Conservation (phyloP, 1,284 basidiomycete species). For the Malassezia psittaci region DNA sequence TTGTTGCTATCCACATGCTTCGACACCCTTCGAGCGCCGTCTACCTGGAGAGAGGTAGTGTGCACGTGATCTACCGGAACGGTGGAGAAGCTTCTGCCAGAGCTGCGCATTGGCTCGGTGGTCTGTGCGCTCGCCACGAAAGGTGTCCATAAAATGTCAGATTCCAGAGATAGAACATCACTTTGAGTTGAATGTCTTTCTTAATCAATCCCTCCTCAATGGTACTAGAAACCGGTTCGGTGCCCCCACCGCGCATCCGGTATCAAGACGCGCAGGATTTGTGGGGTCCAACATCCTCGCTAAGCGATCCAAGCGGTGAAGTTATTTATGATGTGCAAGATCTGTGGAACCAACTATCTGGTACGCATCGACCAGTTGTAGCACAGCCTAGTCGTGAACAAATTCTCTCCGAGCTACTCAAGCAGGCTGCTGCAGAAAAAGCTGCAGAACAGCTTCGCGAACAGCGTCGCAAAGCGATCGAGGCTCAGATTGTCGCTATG, state of each 20-base stretch:
- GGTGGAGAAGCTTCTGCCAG: conserved; percentile 6
- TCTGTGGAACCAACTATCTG: too few species aligned
- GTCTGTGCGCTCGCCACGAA: neutral
- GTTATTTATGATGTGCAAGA: too few species aligned
- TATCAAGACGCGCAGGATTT: neutral
- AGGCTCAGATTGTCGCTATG: neutral
- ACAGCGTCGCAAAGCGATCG: neutral
- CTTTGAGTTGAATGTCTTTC: too few species aligned
- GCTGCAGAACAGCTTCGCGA: neutral
- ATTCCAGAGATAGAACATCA: too few species aligned
- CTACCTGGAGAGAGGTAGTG: neutral
- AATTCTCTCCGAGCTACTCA: neutral
- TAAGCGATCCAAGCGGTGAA: neutral
- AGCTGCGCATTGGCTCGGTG: neutral
- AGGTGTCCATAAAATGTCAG: too few species aligned
- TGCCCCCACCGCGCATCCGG: neutral
- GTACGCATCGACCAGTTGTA: too few species aligned
- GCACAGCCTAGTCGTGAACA: too few species aligned
- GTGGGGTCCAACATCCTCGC: neutral
- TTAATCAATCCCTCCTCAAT: too few species aligned
- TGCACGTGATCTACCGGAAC: conserved; percentile 6
- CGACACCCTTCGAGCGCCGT: neutral
- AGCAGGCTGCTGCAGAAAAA: neutral
- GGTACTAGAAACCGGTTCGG: too few species aligned
- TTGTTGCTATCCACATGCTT: conserved; percentile 4